Conservation (phyloP, 176 grass and related monocot species). For the Carex littledalei region DNA sequence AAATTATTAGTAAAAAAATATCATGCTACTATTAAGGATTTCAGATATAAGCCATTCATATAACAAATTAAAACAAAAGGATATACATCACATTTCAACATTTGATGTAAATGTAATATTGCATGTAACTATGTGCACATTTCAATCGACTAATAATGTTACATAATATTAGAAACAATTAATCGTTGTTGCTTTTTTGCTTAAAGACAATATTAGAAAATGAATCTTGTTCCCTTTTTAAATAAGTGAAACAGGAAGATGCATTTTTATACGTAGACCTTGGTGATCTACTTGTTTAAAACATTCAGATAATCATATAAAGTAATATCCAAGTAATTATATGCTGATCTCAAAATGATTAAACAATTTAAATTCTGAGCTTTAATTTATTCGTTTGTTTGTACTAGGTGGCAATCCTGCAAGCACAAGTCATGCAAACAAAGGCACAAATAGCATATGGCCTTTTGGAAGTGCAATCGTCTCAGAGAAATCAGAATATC, state of each 20-base stretch:
- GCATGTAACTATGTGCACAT: background rate
- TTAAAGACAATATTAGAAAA: background rate
- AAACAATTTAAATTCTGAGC: background rate
- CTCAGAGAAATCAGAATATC: constrained; percentile 36
- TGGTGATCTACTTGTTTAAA: background rate
- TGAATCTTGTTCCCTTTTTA: background rate
- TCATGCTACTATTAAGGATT: background rate
- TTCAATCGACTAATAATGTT: background rate
- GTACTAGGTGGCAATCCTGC: constrained; percentile 65
- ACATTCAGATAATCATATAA: background rate
- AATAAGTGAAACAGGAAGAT: no score
- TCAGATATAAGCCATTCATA: background rate
- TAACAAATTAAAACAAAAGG: background rate
- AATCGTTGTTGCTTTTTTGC: background rate
- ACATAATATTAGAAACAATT: background rate
- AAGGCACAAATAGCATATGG: constrained; percentile 68
- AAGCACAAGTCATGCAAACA: constrained; percentile 86
- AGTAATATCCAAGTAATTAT: background rate
- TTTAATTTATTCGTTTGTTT: background rate
- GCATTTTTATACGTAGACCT: background rate
- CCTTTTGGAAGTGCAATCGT: constrained; percentile 28
- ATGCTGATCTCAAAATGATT: constrained; percentile 13
- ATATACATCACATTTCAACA: background rate
- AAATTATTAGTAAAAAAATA: background rate
- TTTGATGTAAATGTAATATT: background rate